A percentile compares a stretch with the other conserved stretches of the same genome.
These are phyloP conservation scores for Elsinoe ampelina DNA, from an alignment of 2,329 filamentous ascomycete species.

Conservation along the genomic window DNA sequence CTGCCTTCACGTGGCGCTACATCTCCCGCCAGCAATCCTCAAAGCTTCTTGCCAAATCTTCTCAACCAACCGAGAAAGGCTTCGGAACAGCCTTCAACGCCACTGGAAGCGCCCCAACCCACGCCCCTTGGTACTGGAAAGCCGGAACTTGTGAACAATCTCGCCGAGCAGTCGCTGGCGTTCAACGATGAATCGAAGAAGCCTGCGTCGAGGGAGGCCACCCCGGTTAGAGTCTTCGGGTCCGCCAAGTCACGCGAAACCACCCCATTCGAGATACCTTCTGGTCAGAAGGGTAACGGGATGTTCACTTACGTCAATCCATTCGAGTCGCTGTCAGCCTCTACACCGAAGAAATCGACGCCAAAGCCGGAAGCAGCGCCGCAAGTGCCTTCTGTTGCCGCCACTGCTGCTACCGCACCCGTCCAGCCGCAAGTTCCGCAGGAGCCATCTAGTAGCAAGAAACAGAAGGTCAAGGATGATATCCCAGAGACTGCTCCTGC, in stretches of 20 bases:
- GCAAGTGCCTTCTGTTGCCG: background rate
- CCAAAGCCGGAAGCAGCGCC: slow-evolving; percentile 35
- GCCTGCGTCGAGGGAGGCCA: slow-evolving; percentile 18
- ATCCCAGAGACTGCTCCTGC: slow-evolving; percentile 17
- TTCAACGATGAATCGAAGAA: slow-evolving; percentile 23
- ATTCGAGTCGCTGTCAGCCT: slow-evolving; percentile 59
- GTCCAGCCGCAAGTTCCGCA: background rate
- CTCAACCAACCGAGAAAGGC: slow-evolving; percentile 60
- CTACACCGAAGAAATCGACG: slow-evolving; percentile 50
- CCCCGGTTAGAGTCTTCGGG: slow-evolving; percentile 24
- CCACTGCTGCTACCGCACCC: background rate
- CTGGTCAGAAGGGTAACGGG: slow-evolving; percentile 30
- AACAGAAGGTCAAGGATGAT: background rate
- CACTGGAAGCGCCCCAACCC: slow-evolving; percentile 20
- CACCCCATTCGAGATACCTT: slow-evolving; percentile 31
- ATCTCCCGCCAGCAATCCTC: slow-evolving; percentile 51
- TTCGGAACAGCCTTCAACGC: slow-evolving; percentile 19
- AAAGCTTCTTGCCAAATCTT: slow-evolving; percentile 76
- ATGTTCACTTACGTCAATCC: slow-evolving; percentile 65
- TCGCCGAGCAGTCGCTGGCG: slow-evolving; percentile 37
- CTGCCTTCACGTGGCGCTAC: slow-evolving; percentile 15
- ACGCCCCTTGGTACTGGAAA: slow-evolving; percentile 34
- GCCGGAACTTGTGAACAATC: slow-evolving; percentile 36
- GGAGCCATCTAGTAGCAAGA: background rate
- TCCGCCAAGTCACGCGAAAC: slow-evolving; percentile 21